Base-by-base conservation (phyloP, 805 yeast species). In the Saccharomycopsis capsularis region DNA sequence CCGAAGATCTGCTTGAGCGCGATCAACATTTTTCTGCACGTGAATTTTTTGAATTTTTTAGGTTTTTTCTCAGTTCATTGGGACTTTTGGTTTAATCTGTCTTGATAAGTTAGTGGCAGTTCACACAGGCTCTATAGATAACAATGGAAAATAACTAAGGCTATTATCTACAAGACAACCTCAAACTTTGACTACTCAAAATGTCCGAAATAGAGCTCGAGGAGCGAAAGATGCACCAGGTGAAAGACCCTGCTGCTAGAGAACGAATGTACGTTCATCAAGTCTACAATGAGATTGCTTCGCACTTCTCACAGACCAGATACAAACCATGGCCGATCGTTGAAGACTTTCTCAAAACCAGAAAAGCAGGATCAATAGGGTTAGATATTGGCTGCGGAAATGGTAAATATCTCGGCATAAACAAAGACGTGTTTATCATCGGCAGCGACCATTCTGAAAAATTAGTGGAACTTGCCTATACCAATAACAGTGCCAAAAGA, bases 291-390 rank as follows among this genome's bases (percentile, higher is more conserved):
- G 85, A 85, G 51, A 93, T 93, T 25, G 98, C 99, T 0, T 57
- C 81, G 7, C 99, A 93, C 63, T 93, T 93, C 63, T 90, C 98
- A 2, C 83, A 83, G 57, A 93, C 99, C 0, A 66, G 99, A 42
- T 93, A 90, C 67, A 91, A 70, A 68, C 97, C 98, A 24, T 93
- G 99, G 99, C 98, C 98, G 5, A 80, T 89, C 19, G 99, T 93
- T 23, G 86, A 85, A 45, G 64, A 72, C 52, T 93, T 84, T 60
- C 65, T 93, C 40, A 60, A 57, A 9, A 56, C 64, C 1, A 75
- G 77, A 57, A 51, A 61, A 0, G 66, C 67, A 4, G 83, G 87
- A 39, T 67, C 82, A 1, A 54, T 91, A 0, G 99, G 99, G 1
- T 71, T 89, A 25, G 99, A 93, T 66, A 87, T 91, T 19, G 99